Evolutionary conservation across 2,329 filamentous ascomycete genomes (phyloP), one percentile per base, ranked within the genome.

Genomic region (Neopestalotiopsis sp.): DNA sequence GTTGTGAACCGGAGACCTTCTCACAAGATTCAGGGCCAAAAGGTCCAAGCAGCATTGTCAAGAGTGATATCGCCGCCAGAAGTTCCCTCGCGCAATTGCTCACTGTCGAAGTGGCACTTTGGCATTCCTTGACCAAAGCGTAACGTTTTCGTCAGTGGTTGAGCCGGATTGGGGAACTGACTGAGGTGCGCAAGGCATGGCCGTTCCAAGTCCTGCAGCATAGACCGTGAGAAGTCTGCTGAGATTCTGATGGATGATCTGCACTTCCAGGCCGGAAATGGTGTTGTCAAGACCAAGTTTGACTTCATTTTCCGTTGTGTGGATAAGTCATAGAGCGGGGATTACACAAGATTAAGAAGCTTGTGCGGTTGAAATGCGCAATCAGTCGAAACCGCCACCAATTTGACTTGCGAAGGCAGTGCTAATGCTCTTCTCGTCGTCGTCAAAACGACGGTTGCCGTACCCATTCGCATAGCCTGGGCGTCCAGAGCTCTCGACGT

Each of bases 321-420:
- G 28, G 59, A 61, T 38, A 40, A 61, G n/a, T 61, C 59, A 61
- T 61, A 38, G 14, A 40, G 34, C 59, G 59, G 24, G 32, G 17
- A 20, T 38, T 20, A 61, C 59, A 61, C 59, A 61, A 61, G 59
- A 34, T 20, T 20, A 61, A 6, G 30, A 40, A 61, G 14, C 59
- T 61, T 38, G 32, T 61, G 59, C n/a, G 6, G 2, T 17, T 40
- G 59, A 40, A 30, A 42, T 65, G 49, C 12, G 42, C 65, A 59
- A 77, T 79, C 76, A 77, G 69, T 77, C 76, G 70, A 77, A 80
- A 70, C 79, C 79, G 74, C 87, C 85, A 71, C 94, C 94, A 74
- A 98, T 90, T 81, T 98, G 96, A 83, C 94, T 98, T 71, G 95
- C 95, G 83, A 98, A 99, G 63, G 95, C 95, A 66, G 96, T 98